Conservation (phyloP, 2,329 filamentous ascomycete species). For the Rhinocladiella mackenziei region DNA sequence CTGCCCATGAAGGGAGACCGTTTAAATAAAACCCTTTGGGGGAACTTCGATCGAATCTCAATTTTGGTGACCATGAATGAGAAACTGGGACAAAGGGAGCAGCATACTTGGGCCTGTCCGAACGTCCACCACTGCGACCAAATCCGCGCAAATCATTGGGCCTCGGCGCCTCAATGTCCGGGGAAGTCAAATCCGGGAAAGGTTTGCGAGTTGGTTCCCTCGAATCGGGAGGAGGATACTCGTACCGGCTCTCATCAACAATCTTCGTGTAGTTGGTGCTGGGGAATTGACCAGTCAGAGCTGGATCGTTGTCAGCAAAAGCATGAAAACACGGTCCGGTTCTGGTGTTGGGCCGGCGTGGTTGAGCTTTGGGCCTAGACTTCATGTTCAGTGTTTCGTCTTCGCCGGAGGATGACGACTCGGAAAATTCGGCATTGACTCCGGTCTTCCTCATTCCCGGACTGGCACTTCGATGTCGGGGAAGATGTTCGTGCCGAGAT, state of each 20-base stretch:
- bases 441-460: conserved; percentile 35
- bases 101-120: conserved; percentile 26
- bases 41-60: conserved; percentile 2
- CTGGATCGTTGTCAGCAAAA: conserved; percentile 15
- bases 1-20: conserved; percentile 29
- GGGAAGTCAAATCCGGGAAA: conserved; percentile 18
- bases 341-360: conserved; percentile 15
- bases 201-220: conserved; percentile 23
- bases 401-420: conserved; percentile 31
- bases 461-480: conserved; percentile 43
- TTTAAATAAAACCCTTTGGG: conserved; percentile 18
- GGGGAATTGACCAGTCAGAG: conserved; percentile 26
- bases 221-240: conserved; percentile 26
- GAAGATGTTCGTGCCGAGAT: conserved; percentile 35
- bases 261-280: conserved; percentile 29
- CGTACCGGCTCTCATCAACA: conserved; percentile 22
- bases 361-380: conserved; percentile 39
- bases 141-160: conserved; percentile 4
- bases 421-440: conserved; percentile 21
- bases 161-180: conserved; percentile 12
- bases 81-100: conserved; percentile 11
- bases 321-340: conserved; percentile 7
- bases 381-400: conserved; percentile 22
- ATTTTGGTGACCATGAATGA: conserved; percentile 11
- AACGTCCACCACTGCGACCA: conserved; percentile 11